These are phyloP conservation scores for Umbellularia californica DNA, from an alignment of 164 flowering plant genomes.

Conservation along the genomic window DNA sequence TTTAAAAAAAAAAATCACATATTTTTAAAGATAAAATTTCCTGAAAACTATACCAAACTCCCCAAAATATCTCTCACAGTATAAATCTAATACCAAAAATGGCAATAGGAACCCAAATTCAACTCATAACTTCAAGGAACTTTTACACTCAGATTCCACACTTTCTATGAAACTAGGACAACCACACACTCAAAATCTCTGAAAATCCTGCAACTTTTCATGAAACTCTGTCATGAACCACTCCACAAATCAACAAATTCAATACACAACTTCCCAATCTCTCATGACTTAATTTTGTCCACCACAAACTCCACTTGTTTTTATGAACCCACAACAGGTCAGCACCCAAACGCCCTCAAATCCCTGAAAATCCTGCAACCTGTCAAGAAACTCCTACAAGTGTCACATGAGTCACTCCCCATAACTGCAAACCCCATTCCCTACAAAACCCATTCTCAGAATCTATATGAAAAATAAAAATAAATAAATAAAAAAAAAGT, in stretches of 20 bases:
- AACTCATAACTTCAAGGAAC: no score
- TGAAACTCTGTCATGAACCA: background rate
- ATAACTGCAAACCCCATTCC: constrained; percentile 1
- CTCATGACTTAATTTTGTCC: background rate
- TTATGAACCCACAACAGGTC: background rate
- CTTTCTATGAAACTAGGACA: no score
- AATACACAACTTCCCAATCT: background rate
- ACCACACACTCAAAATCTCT: background rate
- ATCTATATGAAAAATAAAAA: background rate
- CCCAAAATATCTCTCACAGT: background rate
- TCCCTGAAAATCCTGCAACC: constrained; percentile 2
- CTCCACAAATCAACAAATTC: background rate
- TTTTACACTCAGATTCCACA: no score
- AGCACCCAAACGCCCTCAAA: constrained; percentile 1
- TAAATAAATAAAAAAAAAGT: background rate
- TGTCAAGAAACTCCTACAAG: background rate
- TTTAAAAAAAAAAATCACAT: no score
- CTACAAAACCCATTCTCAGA: constrained; percentile 12
- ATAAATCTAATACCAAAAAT: background rate
- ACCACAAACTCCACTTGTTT: background rate
- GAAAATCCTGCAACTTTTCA: background rate
- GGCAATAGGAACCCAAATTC: no score
- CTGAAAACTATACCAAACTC: background rate
- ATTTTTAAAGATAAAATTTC: background rate
- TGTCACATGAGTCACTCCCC: background rate